These are phyloP conservation scores for Parsonsia alboflavescens DNA, from an alignment of 257 asterid species.

Conservation along the genomic window DNA sequence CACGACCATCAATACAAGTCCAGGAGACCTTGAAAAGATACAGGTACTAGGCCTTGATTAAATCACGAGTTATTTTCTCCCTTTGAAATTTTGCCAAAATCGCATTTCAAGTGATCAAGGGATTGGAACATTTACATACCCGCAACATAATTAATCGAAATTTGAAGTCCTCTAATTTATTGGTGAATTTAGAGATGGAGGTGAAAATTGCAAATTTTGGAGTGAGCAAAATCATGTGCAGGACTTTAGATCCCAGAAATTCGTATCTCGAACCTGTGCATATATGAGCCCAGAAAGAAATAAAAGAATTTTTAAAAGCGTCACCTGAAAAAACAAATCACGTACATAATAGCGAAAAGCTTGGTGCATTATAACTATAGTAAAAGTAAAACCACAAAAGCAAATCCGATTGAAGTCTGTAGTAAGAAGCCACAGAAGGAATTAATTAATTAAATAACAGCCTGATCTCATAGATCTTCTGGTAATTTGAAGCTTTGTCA, in stretches of 20 bases:
- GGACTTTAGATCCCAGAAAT: conserved; percentile 72
- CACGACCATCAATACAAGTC: conserved; percentile 20
- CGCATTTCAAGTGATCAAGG: conserved; percentile 52
- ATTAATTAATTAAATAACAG: neutral
- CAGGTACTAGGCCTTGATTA: conserved; percentile 63
- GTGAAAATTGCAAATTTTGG: conserved; percentile 88
- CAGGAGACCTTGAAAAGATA: conserved; percentile 72
- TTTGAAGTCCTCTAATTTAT: conserved; percentile 64
- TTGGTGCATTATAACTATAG: neutral
- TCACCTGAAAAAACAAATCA: conserved; percentile 4
- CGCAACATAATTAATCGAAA: conserved; percentile 82
- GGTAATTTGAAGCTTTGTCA: conserved; percentile 75
- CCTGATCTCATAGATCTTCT: conserved; percentile 25
- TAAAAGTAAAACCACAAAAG: conserved; percentile 1
- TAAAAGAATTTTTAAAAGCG: neutral
- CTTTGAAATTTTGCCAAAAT: conserved; percentile 49
- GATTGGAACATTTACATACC: conserved; percentile 61
- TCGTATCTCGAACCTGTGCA: conserved; percentile 89
- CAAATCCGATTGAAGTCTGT: conserved; percentile 3
- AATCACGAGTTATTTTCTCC: conserved; percentile 35
- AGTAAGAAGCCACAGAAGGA: neutral
- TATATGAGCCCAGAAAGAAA: conserved; percentile 39
- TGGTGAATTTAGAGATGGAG: conserved; percentile 50
- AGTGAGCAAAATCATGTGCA: conserved; percentile 71
- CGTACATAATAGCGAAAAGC: conserved; percentile 12